These are phyloP conservation scores for Claviceps pazoutovae DNA, from an alignment of 2,329 filamentous ascomycete genomes.

Conservation along the genomic window DNA sequence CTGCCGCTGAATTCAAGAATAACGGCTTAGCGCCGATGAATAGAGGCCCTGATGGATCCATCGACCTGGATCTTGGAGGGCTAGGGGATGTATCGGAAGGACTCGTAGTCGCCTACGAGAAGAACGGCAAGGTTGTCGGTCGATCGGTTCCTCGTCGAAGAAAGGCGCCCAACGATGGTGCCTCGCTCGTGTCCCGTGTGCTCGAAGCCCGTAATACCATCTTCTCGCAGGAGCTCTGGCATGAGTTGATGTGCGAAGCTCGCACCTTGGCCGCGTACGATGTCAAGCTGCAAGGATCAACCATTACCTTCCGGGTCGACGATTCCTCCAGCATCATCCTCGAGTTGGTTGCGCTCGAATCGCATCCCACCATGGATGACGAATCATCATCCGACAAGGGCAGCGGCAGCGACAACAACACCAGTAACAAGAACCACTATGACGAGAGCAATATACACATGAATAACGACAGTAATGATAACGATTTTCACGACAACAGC, in stretches of 20 bases:
- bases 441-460: neutral
- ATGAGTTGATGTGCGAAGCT: slow-evolving; percentile 75
- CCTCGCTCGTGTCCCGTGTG: slow-evolving; percentile 49
- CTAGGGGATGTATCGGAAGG: slow-evolving; percentile 39
- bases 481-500: neutral
- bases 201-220: slow-evolving; percentile 65
- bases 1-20: slow-evolving; percentile 44
- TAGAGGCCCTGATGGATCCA: slow-evolving; percentile 57
- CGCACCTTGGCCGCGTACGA: slow-evolving; percentile 57
- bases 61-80: slow-evolving; percentile 55
- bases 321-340: slow-evolving; percentile 43
- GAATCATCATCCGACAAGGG: slow-evolving; percentile 13
- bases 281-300: slow-evolving; percentile 47
- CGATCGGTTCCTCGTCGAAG: slow-evolving; percentile 36
- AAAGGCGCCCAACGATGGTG: slow-evolving; percentile 32
- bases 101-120: slow-evolving; percentile 53
- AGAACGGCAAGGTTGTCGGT: slow-evolving; percentile 44
- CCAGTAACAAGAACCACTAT: neutral
- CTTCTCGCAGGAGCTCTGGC: slow-evolving; percentile 76
- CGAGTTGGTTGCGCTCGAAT: slow-evolving; percentile 50
- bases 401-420: neutral
- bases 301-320: slow-evolving; percentile 42
- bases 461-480: neutral
- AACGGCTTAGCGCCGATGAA: slow-evolving; percentile 72
- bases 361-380: slow-evolving; percentile 17